Base-by-base conservation (phyloP, 345 rosid genomes). In the Turritis glabra region DNA sequence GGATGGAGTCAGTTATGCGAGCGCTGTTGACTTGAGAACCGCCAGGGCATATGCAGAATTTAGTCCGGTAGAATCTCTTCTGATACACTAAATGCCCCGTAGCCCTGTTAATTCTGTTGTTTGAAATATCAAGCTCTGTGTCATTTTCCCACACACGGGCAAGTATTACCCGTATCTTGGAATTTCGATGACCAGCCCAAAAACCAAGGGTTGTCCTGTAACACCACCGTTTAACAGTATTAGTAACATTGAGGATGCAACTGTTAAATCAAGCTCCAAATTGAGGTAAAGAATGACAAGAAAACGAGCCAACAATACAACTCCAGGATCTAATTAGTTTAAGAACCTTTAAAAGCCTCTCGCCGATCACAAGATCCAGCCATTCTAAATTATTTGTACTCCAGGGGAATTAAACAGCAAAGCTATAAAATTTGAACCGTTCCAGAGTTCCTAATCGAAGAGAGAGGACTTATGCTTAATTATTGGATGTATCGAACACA, bases 11-110 rank as follows among this genome's bases (percentile, higher is more conserved):
- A 26, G 97, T 80, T 74, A 96, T 90, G 18, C 98, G 94, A 66
- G 98, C 99, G 51, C 99, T 92, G 74, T 90, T 90, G 77, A 96
- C 98, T 80, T 96, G 99, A 52, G 98, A 90, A 66, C 99, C 98
- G 57, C 99, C 98, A 1, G 99, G 99, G 73, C 98, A 96, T 79
- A 96, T 89, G 79, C 97, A 92, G 72, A 84, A 96, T 76, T 96
- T 96, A 46, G 96, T 89, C 80, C 79, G 59, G 83, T 90, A 89
- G 77, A 96, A 92, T 80, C 90, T 89, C 87, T 88, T 92, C 82
- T 96, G 98, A 82, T 92, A 96, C 32, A 86, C 84, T 5, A 89
- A 81, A 82, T 82, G 88, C 67, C 94, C 98, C 14, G 84, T 85
- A 29, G 98, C 99, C 59, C 99, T 85, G 46, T 74, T 92, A 56